Evolutionary conservation across 352 stramenopile species (phyloP), one percentile per base, ranked within the genome.

Genomic region (Globisporangium uncinulatum): DNA sequence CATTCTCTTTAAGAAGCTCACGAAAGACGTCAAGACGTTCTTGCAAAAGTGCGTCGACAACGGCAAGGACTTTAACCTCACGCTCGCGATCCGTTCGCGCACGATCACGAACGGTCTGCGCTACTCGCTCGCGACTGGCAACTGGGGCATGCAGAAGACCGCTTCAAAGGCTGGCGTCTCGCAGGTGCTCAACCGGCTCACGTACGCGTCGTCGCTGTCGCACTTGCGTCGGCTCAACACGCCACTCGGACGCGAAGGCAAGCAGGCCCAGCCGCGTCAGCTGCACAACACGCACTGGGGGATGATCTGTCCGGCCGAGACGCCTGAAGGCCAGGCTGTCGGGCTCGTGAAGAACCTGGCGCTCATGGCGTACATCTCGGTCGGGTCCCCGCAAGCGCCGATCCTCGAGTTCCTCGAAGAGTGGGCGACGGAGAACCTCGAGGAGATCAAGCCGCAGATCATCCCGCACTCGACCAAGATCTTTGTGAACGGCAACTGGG

Each of bases 201-300:
- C 98, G 29, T 99, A 99, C 70, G 96, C 97, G 29, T 99, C 97
- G 42, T 97, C 96, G 24, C 73, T 99, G 29, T 99, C 95, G 34
- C 97, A 99, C 70, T 89, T 99, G 68, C 88, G 97, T 82, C 95
- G 98, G 54, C 86, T 98, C 61, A 99, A 99, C 79, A 99, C 97
- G 36, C 97, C 97, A 10, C 80, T 99, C n/a, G 97, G 96, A 4
- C 87, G 96, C 62, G 98, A 98, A 71, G 97, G 97, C 65, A 99
- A 99, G 70, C 95, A 99, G 53, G 96, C 97, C 15, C 98, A 99
- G 73, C 98, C 98, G 54, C 95, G 98, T 67, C 96, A 99, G 76
- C 77, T 99, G 31, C 98, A 99, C 81, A 99, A 99, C 73, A 99
- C 97, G 55, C 98, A 99, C 75, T 99, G 97, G 97, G 98, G 98